Evolutionary conservation across 192 early-diverging fungal species (phyloP).

Genomic region (Coemansia sp.): DNA sequence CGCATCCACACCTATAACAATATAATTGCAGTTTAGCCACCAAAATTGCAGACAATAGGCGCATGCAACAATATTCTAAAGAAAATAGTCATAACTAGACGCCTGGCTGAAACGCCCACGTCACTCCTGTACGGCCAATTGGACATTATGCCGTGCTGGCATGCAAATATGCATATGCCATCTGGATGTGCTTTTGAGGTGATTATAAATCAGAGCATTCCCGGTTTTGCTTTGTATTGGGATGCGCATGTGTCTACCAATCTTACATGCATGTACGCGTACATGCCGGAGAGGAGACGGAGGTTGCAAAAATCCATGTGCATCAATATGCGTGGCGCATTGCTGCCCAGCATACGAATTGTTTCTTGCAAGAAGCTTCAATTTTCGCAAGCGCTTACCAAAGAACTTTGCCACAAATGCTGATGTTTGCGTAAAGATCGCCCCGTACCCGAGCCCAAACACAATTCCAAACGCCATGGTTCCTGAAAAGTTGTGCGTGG

Average conservation of each 20-base stretch:
- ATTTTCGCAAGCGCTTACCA: slow-evolving; percentile 28
- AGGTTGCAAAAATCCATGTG: neutral
- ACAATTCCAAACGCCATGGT: slow-evolving; percentile 55
- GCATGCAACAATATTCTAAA: neutral
- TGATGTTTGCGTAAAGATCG: slow-evolving; percentile 53
- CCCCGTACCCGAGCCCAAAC: slow-evolving; percentile 53
- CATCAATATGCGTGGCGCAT: slow-evolving; percentile 8
- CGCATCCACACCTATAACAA: slow-evolving; percentile 45
- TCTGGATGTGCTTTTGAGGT: neutral
- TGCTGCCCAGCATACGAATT: neutral
- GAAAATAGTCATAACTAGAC: neutral
- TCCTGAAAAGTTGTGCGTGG: slow-evolving; percentile 34
- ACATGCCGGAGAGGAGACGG: neutral
- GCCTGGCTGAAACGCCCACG: too few species aligned
- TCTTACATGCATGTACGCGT: neutral
- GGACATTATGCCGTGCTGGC: neutral
- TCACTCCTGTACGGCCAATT: too few species aligned
- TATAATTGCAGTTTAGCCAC: slow-evolving; percentile 7
- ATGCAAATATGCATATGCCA: neutral
- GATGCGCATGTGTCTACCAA: neutral
- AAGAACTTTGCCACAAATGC: slow-evolving; percentile 50
- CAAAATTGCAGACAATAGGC: neutral
- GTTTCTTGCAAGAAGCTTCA: neutral
- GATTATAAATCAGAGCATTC: neutral
- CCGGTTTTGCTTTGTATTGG: neutral